Evolutionary conservation across 2,329 filamentous ascomycete species (phyloP), one percentile per base, ranked within the genome.

Genomic region (Microdochium trichocladiopsis): DNA sequence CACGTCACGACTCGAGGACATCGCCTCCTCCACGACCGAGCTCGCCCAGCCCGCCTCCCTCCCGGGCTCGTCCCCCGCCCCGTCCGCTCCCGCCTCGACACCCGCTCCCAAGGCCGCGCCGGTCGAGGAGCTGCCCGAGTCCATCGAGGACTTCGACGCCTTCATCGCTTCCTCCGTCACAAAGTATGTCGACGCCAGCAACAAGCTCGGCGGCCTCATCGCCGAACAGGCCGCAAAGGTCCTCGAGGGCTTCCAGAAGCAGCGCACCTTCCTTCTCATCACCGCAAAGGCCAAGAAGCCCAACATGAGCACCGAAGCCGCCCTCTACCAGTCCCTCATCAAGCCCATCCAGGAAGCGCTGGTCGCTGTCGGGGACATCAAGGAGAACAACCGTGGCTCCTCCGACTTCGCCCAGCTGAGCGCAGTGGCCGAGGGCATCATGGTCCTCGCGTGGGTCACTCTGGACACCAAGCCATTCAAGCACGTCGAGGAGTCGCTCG

Each of bases 1-100:
- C 37, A 99, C 94, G 50, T 94, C 91, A 58, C 86, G 94, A 54
- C 83, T 99, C 52, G 94, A 99, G 75, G 94, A 99, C 69, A 96
- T 99, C 65, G 93, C 94, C 47, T 84, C 88, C 59, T 87, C 90
- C 16, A 83, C 80, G 51, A 74, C 82, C 59, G 85, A 87, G 60
- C 69, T 79, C 2, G 77, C 78, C 52, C 78, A 73, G 63, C 75
- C 74, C 56, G 72, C 73, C 41, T 70, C 78, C 25, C 69, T 75
- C 33, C 69, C 71, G 48, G 47, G 67, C 77, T 1, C 74, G 79
- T 16, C 69, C 72, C 47, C 52, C 56, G 4, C 52, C 56, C 2
- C 28, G 48, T 28, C 36, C 50, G 50, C 51, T 55, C 31, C 50
- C 58, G n/a, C 59, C 70, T 4, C 52, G 58, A 14, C 23, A 16